These are phyloP conservation scores for Yamadazyma nakazawae DNA, from an alignment of 805 yeast genomes.

Conservation along the genomic window DNA sequence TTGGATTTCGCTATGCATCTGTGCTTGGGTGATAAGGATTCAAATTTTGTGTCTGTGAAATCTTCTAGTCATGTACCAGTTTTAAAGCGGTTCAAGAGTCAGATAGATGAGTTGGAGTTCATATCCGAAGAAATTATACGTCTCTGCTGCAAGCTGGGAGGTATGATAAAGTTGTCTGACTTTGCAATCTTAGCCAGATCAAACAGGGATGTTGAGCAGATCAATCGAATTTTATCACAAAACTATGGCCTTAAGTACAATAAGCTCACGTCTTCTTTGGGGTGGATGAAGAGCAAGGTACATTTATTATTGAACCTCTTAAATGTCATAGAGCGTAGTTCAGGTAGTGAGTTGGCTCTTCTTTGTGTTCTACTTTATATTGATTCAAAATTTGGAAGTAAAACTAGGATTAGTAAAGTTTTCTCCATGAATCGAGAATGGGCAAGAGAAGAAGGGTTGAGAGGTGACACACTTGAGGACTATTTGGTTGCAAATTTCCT, in stretches of 20 bases:
- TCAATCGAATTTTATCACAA: conserved; percentile 33
- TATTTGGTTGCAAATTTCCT: conserved; percentile 26
- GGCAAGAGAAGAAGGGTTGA: conserved; percentile 8
- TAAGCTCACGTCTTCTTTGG: conserved; percentile 45
- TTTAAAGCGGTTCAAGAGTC: conserved; percentile 15
- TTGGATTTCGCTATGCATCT: conserved; percentile 38
- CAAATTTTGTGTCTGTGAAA: conserved; percentile 14
- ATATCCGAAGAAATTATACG: conserved; percentile 44
- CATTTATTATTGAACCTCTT: conserved; percentile 49
- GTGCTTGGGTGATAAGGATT: conserved; percentile 1
- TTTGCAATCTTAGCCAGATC: conserved; percentile 53
- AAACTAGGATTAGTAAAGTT: conserved; percentile 24
- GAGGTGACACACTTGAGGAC: conserved; percentile 13
- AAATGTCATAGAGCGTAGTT: conserved; percentile 35
- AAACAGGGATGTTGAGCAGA: conserved; percentile 44
- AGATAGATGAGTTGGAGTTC: conserved; percentile 40
- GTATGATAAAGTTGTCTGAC: conserved; percentile 43
- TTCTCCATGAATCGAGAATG: conserved; percentile 20
- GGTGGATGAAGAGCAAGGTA: conserved; percentile 48
- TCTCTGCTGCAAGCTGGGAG: conserved; percentile 39
- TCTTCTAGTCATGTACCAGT: conserved; percentile 23
- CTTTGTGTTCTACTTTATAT: conserved; percentile 24
- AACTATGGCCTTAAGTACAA: conserved; percentile 40
- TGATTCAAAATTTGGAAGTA: conserved; percentile 23
- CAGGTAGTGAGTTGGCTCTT: conserved; percentile 32